Base-by-base conservation (phyloP, 129 eudicot species). In the Sambucus nigra region DNA sequence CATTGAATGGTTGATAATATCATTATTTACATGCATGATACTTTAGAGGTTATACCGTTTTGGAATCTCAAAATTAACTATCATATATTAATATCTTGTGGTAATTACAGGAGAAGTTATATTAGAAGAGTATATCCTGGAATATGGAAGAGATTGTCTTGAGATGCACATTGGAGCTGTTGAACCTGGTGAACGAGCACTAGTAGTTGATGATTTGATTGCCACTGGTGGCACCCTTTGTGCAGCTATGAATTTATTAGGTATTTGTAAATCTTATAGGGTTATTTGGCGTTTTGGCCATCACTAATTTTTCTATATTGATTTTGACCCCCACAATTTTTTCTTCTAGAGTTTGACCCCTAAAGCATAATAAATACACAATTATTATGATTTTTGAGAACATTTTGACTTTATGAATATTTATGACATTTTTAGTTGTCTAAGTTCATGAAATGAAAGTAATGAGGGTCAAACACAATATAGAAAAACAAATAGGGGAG, bases 141-240 rank as follows among this genome's bases (percentile, higher is more conserved):
- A 89, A 68, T 89, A 89, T 26, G 97, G 97, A 67, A 76, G 76
- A 2, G 97, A 84, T 71, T 84, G 95, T 48, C 76, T 89, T 31
- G 95, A 89, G 77, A 89, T 89, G 95, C 97, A 89, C 67, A 81
- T 89, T 55, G 97, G 93, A 60, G 97, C 97, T 21, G 97, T 89
- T 54, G 66, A 70, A 53, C 49, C 78, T 5, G 92, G 92, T 16
- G 97, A 89, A 19, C 88, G 77, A 55, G 88, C 97, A 45, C 39
- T 89, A 56, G 77, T 89, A 21, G 97, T 89, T 47, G 97, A 89
- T 67, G 97, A 84, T 76, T 70, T 84, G 53, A 70, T 89, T 53
- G 97, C 97, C 33, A 88, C 94, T 47, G 97, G 97, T 33, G 97
- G 97, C 42, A 89, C 95, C 57, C 75, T 89, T 42, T 78, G 76